Base-by-base conservation (phyloP, 805 yeast genomes). In the Cyberlindnera maclurae region DNA sequence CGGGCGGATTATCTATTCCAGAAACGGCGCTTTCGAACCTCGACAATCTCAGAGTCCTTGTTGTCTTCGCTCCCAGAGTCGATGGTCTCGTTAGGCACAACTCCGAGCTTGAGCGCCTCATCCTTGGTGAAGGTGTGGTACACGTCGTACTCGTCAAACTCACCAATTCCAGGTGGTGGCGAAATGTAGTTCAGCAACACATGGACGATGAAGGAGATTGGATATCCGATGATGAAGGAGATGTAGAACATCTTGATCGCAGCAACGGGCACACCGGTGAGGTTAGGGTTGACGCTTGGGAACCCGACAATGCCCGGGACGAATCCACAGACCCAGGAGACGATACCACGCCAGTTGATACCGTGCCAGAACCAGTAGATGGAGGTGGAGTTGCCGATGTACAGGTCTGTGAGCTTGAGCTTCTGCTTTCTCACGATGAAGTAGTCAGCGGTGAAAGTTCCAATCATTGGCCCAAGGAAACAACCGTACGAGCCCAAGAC, bases 311-410 rank as follows among this genome's bases (percentile, higher is more conserved):
- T 45, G 27, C 67, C 67, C 17, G 70, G 71, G 12, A 62, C 62
- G 37, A 63, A 56, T n/a, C 66, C 63, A 31, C 58, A 45, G 10
- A 60, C 31, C 65, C 69, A 70, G 9, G 67, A 57, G 4, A 58
- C 34, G 11, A 65, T 38, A 12, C 66, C 63, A 46, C 70, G 59
- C 63, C 65, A 64, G 50, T 73, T 69, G 44, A 64, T 34, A 9
- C 77, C 78, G 26, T 55, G 44, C 42, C 52, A 54, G 51, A 66
- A 66, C 62, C 66, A 70, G 49, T 70, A 74, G 24, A 57, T 58
- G 7, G 69, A 67, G 7, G 51, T 44, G 3, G 52, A 36, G 24
- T 51, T 41, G 15, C 49, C 51, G 15, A 59, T 55, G 53, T 61
- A 74, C 34, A 70, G 50, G 40, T 73, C 70, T 5, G 61, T 49